These are phyloP conservation scores for Penstemon newberryi DNA, from an alignment of 257 asterid genomes.

Conservation along the genomic window DNA sequence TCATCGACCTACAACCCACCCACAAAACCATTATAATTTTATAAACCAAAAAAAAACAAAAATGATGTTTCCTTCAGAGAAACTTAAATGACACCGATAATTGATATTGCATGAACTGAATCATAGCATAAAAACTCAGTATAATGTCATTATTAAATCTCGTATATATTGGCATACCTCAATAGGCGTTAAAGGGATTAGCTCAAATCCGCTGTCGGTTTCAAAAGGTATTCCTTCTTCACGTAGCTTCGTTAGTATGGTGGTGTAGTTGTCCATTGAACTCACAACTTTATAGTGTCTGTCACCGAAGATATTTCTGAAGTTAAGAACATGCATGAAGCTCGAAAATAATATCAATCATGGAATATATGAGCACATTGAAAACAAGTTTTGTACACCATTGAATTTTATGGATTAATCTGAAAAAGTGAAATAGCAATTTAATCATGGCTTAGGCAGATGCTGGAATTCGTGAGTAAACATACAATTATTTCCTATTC, in stretches of 20 bases:
- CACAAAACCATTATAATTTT: not conserved
- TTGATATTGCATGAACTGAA: not conserved
- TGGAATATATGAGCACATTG: not conserved
- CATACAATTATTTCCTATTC: no score
- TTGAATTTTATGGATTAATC: not conserved
- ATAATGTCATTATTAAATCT: not conserved
- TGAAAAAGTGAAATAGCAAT: no score
- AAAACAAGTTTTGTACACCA: not conserved
- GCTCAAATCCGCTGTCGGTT: constrained; percentile 85
- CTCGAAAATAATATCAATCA: not conserved
- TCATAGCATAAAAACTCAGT: not conserved
- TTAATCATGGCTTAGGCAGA: no score
- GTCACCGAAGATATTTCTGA: constrained; percentile 19
- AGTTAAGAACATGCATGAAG: constrained; percentile 7
- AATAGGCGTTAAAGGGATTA: constrained; percentile 57
- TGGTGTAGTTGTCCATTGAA: constrained; percentile 67
- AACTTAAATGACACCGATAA: not conserved
- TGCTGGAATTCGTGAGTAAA: no score
- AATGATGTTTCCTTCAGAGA: not conserved
- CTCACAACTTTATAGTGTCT: constrained; percentile 69
- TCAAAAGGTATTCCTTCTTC: constrained; percentile 78
- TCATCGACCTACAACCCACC: constrained; percentile 68
- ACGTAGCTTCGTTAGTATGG: constrained; percentile 57
- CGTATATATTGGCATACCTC: constrained; percentile 53
- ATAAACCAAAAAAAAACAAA: not conserved